A percentile compares a stretch with the other conserved stretches of the same genome.
phyloP scores from a whole-genome alignment of 1,139 yeast species.

The Geotrichum klebahnii region DNA sequence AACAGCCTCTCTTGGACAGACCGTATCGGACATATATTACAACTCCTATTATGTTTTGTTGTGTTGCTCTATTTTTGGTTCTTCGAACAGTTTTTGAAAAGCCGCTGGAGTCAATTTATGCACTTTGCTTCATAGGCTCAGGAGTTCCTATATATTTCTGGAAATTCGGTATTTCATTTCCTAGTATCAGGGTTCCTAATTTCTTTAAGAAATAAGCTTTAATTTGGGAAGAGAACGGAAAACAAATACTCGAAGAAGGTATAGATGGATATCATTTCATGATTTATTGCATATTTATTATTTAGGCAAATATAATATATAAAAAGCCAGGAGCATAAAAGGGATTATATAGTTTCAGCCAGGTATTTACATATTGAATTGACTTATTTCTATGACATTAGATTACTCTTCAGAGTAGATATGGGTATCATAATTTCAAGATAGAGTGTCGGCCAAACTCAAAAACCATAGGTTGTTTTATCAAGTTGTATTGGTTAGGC shows the following conservation, averaged over 20 bases:
- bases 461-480: too few species aligned
- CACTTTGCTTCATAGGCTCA: constrained; percentile 33
- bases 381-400: too few species aligned
- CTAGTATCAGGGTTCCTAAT: not conserved
- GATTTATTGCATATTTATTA: not conserved
- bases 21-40: constrained; percentile 41
- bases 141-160: constrained; percentile 39
- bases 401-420: too few species aligned
- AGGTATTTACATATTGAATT: too few species aligned
- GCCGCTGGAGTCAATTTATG: constrained; percentile 37
- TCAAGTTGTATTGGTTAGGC: too few species aligned
- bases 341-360: too few species aligned
- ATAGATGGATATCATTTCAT: not conserved
- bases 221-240: too few species aligned
- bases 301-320: not conserved
- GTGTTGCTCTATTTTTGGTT: constrained; percentile 40
- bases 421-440: too few species aligned
- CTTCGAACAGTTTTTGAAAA: constrained; percentile 38
- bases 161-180: constrained; percentile 26
- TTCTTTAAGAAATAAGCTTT: not conserved
- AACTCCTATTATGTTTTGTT: constrained; percentile 41
- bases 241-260: too few species aligned
- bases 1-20: constrained; percentile 39
- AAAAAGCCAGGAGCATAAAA: too few species aligned
- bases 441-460: too few species aligned